Evolutionary conservation across 2,329 filamentous ascomycete genomes (phyloP).

Genomic region (Setomelanomma holmii): DNA sequence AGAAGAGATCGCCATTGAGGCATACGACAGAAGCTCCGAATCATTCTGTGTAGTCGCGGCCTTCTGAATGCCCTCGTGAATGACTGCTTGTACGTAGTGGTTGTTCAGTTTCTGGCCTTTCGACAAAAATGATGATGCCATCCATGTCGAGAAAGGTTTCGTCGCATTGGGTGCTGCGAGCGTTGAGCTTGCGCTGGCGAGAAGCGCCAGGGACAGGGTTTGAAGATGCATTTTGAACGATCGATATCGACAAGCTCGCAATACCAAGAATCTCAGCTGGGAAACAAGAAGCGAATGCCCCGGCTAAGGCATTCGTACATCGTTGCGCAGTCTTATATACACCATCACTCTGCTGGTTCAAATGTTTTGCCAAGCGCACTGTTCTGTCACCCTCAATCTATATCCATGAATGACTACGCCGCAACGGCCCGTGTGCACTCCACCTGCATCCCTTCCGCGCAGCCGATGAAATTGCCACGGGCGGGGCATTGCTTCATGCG

Average conservation of each 20-base stretch:
- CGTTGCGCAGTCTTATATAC: constrained; percentile 16
- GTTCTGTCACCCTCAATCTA: constrained; percentile 17
- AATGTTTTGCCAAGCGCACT: constrained; percentile 6
- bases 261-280: background rate
- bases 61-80: constrained; percentile 58
- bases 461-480: constrained; percentile 21
- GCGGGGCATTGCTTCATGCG: constrained; percentile 17
- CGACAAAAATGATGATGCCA: constrained; percentile 59
- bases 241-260: background rate
- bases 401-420: constrained; percentile 17
- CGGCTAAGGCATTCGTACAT: background rate
- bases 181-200: constrained; percentile 25
- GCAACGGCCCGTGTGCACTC: constrained; percentile 12
- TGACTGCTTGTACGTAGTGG: constrained; percentile 55
- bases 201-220: constrained; percentile 29
- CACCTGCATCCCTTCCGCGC: constrained; percentile 9
- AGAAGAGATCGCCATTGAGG: constrained; percentile 56
- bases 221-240: constrained; percentile 33
- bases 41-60: constrained; percentile 55
- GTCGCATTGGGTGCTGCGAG: constrained; percentile 31
- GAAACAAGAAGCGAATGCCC: constrained; percentile 2
- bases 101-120: constrained; percentile 49
- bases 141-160: constrained; percentile 47
- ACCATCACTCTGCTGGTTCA: background rate
- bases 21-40: constrained; percentile 53